phyloP scores from a whole-genome alignment of 768 basidiomycete species.

The Leccinum fibrillosum region DNA sequence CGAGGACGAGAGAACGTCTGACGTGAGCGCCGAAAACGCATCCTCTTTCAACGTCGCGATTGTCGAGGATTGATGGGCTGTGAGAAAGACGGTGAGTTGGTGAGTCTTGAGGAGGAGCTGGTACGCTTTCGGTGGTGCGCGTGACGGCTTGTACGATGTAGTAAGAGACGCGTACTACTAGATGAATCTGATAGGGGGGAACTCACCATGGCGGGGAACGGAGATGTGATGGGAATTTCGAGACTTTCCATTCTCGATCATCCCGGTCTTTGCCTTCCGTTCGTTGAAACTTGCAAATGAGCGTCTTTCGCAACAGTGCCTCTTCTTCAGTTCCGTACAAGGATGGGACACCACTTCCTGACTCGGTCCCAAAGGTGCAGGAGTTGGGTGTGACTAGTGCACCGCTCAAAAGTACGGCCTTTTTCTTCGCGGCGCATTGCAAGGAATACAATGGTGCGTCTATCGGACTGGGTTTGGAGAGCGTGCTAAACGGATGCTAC shows the following conservation, averaged over 20 bases:
- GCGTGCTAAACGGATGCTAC: conserved; percentile 9
- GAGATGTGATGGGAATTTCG: conserved; percentile 17
- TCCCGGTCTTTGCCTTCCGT: conserved; percentile 16
- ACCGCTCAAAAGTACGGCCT: conserved; percentile 93
- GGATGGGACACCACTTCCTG: conserved; percentile 65
- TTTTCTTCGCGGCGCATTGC: conserved; percentile 96
- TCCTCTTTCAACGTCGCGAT: conserved; percentile 62
- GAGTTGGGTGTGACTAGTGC: conserved; percentile 90
- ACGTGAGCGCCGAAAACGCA: conserved; percentile 56
- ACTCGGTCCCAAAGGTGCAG: conserved; percentile 68
- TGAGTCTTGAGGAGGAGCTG: conserved; percentile 73
- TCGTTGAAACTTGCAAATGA: conserved; percentile 44
- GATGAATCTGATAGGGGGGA: background rate
- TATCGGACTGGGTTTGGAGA: background rate
- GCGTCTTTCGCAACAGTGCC: conserved; percentile 48
- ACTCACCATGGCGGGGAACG: conserved; percentile 19
- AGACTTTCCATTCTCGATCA: conserved; percentile 21
- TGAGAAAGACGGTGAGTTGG: conserved; percentile 62
- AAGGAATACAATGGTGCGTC: conserved; percentile 91
- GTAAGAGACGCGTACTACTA: background rate
- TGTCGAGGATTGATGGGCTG: conserved; percentile 50
- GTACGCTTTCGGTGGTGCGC: conserved; percentile 57
- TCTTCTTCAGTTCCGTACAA: conserved; percentile 49
- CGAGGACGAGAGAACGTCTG: conserved; percentile 38
- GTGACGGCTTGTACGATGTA: conserved; percentile 41